phyloP scores from a whole-genome alignment of 495 filamentous ascomycete genomes.

The Hypomontagnella monticulosa region DNA sequence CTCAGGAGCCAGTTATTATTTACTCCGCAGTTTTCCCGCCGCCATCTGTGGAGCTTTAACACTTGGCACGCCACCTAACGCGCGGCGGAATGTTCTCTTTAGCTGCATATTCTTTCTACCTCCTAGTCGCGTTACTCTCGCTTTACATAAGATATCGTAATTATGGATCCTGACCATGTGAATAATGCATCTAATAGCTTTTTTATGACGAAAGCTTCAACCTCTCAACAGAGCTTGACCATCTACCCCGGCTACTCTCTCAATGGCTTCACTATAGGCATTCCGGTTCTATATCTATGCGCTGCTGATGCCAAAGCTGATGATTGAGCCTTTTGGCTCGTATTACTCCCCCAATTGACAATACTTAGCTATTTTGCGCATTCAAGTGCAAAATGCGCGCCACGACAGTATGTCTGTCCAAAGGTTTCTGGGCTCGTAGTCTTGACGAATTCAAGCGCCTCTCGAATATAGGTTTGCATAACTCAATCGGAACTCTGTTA shows the following conservation, averaged over 20 bases:
- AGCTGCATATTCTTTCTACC: neutral
- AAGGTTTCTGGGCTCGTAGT: slow-evolving; percentile 58
- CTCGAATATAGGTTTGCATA: slow-evolving; percentile 52
- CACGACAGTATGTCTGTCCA: slow-evolving; percentile 50
- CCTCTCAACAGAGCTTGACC: neutral
- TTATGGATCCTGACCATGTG: neutral
- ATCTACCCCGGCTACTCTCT: neutral
- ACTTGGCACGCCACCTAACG: slow-evolving; percentile 36
- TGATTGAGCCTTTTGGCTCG: slow-evolving; percentile 46
- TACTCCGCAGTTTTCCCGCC: slow-evolving; percentile 10
- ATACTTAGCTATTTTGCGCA: slow-evolving; percentile 29
- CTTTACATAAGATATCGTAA: slow-evolving; percentile 1
- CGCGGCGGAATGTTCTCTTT: slow-evolving; percentile 21
- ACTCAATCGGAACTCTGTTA: neutral
- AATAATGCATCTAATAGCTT: slow-evolving; percentile 12
- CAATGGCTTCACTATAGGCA: slow-evolving; percentile 2
- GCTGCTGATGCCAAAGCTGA: slow-evolving; percentile 43
- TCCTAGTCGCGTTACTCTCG: neutral
- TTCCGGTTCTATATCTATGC: neutral
- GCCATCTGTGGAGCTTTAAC: neutral
- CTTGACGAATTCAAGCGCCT: slow-evolving; percentile 58
- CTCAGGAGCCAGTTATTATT: neutral
- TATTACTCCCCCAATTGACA: slow-evolving; percentile 13
- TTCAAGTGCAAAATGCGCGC: slow-evolving; percentile 50
- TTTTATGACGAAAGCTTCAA: slow-evolving; percentile 34